A percentile compares a stretch with the other conserved stretches of the same genome.
Conservation (phyloP, 23 red algal genomes). For the Gracilaria domingensis region DNA sequence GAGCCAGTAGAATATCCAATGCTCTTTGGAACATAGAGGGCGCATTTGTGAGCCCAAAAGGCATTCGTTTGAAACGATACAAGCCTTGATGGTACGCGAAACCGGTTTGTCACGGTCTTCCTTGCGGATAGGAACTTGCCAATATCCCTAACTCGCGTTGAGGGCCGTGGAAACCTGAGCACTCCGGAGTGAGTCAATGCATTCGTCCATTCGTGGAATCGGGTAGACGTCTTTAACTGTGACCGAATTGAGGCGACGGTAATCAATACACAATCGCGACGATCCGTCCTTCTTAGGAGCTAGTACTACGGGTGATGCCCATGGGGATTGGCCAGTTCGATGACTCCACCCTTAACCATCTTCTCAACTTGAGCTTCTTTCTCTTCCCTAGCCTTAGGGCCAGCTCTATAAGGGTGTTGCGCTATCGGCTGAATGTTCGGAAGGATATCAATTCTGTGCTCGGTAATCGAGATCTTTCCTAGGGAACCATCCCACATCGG, state of each 20-base stretch:
- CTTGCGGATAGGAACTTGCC: too few species aligned
- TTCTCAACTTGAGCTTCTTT: not conserved
- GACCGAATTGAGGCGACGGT: too few species aligned
- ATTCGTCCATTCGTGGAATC: too few species aligned
- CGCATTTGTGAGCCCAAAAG: conserved; percentile 53
- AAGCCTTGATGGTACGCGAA: too few species aligned
- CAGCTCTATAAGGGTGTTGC: not conserved
- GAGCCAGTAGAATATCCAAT: conserved; percentile 10
- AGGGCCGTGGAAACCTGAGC: too few species aligned
- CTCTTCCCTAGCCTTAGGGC: not conserved
- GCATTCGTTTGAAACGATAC: not conserved
- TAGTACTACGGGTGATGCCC: not conserved
- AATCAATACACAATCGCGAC: too few species aligned
- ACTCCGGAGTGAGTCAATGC: too few species aligned
- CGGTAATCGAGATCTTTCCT: not conserved
- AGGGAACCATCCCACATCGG: not conserved
- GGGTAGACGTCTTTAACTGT: too few species aligned
- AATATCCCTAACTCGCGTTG: too few species aligned
- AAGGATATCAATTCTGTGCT: not conserved
- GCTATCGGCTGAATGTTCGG: not conserved
- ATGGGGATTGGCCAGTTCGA: not conserved
- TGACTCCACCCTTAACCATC: not conserved
- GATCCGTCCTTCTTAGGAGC: not conserved
- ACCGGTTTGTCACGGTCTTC: too few species aligned
- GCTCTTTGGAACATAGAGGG: conserved; percentile 49